Percentiles rank a stretch among this genome's conserved stretches.
Conservation (phyloP, 805 yeast species). For the Candida koratica region DNA sequence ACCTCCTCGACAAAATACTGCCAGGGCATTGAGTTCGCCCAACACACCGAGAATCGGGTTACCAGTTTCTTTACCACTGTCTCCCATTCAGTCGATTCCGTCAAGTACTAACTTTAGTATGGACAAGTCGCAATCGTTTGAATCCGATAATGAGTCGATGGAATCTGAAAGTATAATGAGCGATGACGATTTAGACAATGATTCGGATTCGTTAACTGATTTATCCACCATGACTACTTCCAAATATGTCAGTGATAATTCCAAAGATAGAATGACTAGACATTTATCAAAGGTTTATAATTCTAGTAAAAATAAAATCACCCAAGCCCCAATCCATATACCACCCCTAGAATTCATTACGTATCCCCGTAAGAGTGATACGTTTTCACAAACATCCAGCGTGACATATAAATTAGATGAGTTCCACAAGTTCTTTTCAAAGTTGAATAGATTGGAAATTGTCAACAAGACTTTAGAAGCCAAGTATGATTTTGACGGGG, state of each 20-base stretch:
- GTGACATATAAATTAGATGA: slow-evolving; percentile 25
- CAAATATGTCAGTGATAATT: slow-evolving; percentile 5
- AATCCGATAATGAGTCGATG: slow-evolving; percentile 12
- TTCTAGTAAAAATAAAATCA: slow-evolving; percentile 31
- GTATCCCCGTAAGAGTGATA: slow-evolving; percentile 8
- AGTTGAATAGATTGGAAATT: slow-evolving; percentile 11
- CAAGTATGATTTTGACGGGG: slow-evolving; percentile 27
- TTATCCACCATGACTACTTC: slow-evolving; percentile 2
- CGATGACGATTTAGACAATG: slow-evolving; percentile 10
- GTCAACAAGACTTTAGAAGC: slow-evolving; percentile 13
- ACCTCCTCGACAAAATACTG: slow-evolving; percentile 30
- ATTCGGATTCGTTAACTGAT: slow-evolving; percentile 6
- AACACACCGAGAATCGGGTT: slow-evolving; percentile 11
- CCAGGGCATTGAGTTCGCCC: slow-evolving; percentile 9
- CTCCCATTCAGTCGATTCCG: slow-evolving; percentile 11
- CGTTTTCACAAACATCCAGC: slow-evolving; percentile 19
- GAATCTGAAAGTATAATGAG: slow-evolving; percentile 10
- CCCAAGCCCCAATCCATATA: slow-evolving; percentile 25
- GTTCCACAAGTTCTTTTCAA: slow-evolving; percentile 22
- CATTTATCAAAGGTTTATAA: slow-evolving; percentile 29
- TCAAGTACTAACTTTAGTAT: slow-evolving; percentile 3
- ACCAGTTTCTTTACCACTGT: slow-evolving; percentile 12
- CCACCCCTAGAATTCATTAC: slow-evolving; percentile 1
- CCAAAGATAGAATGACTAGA: slow-evolving; percentile 12
- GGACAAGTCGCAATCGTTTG: slow-evolving; percentile 3